These are phyloP conservation scores for Lepraria neglecta DNA, from an alignment of 495 filamentous ascomycete genomes.

Conservation along the genomic window DNA sequence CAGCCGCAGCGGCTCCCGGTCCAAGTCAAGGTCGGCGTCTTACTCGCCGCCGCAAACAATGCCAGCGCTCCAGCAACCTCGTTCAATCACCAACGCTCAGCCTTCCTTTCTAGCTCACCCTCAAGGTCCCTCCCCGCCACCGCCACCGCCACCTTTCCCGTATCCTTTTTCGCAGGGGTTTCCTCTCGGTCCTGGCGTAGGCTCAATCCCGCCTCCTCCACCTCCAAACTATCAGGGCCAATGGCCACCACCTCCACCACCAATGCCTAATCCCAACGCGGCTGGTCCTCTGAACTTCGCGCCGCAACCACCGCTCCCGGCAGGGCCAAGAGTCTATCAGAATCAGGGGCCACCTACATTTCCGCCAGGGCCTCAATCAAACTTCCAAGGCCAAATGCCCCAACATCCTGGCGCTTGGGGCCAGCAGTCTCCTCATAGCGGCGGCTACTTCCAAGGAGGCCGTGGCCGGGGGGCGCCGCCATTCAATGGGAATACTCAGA, in stretches of 20 bases:
- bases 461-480: neutral
- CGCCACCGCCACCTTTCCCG: conserved; percentile 31
- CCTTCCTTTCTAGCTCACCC: conserved; percentile 29
- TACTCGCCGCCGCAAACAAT: conserved; percentile 40
- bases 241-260: conserved; percentile 47
- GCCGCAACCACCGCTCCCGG: conserved; percentile 5
- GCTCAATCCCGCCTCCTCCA: conserved; percentile 39
- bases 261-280: conserved; percentile 1
- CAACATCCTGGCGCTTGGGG: neutral
- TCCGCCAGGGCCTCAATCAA: neutral
- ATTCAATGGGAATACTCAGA: conserved; percentile 9
- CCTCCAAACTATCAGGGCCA: conserved; percentile 46
- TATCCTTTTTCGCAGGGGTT: conserved; percentile 25
- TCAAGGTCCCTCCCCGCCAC: conserved; percentile 32
- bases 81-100: conserved; percentile 28
- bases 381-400: conserved; percentile 7
- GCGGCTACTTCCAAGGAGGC: neutral
- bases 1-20: conserved; percentile 30
- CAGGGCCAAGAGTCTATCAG: neutral
- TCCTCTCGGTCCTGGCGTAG: conserved; percentile 26
- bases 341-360: neutral
- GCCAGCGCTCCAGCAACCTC: conserved; percentile 27
- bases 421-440: conserved; percentile 7
- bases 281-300: neutral
- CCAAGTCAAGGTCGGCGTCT: conserved; percentile 41